Base-by-base conservation (phyloP, 352 stramenopile genomes). In the Globisporangium spiculum region DNA sequence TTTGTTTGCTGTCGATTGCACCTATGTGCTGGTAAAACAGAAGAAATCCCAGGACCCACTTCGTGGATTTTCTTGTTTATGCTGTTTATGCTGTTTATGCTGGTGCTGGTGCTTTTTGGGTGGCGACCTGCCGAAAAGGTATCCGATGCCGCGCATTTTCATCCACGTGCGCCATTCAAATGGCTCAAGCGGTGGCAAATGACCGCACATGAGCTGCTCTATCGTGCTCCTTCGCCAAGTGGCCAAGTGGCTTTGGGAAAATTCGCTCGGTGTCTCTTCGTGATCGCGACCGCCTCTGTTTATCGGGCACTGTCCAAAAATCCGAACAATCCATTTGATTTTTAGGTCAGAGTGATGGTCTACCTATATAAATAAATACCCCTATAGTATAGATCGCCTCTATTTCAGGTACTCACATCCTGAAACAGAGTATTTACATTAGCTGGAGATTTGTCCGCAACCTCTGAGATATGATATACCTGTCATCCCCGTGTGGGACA, bases 261-360 rank as follows among this genome's bases (percentile, higher is more conserved):
- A 52, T 62, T 63, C 61, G 46, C 26, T 46, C 12, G 38, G 38
- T 68, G 63, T 34, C 22, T 10, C 30, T 61, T 61, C 52, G 63
- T 41, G 27, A 12, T 26, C n/a, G 50, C 16, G 52, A 56, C 52
- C 30, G 53, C 41, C 55, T 38, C 32, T 9, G 32, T 38, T 38
- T 38, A 63, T 46, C 56, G 22, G n/a, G 54, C 12, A 55, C n/a
- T 66, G 60, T 66, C 60, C 60, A 66, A 66, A 66, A 66, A 66
- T 66, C 60, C 46, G 60, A 66, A 34, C 60, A 66, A n/a, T 24
- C 57, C 60, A 59, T 66, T 66, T 66, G 60, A 66, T 66, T 66
- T 65, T 66, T 46, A 24, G 1, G 24, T 55, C n/a, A 56, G 24
- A 65, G 59, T 55, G 41, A 46, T 41, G 44, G 18, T 14, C 0